Evolutionary conservation across 371 early-diverging fungal genomes (phyloP).

Genomic region (Rhizopus microsporus): DNA sequence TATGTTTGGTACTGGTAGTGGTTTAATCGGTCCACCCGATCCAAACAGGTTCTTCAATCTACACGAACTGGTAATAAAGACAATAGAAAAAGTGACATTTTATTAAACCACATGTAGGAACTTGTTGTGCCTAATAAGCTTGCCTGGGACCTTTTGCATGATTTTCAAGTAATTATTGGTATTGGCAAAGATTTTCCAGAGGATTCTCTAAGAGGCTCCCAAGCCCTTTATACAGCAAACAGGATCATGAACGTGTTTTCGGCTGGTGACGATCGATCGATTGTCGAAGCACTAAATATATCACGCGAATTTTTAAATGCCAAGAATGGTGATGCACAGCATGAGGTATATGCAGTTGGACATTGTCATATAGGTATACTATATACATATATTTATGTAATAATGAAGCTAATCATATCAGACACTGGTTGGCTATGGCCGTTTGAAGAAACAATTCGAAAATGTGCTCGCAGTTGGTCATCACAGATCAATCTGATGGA

Average conservation of each 20-base stretch:
- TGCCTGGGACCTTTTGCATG: conserved; percentile 73
- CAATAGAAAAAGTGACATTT: background rate
- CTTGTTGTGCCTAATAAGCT: conserved; percentile 70
- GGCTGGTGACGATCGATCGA: conserved; percentile 45
- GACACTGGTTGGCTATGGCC: conserved; percentile 80
- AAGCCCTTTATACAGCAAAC: conserved; percentile 85
- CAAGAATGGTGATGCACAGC: conserved; percentile 44
- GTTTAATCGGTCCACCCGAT: conserved; percentile 66
- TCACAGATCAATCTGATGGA: conserved; percentile 83
- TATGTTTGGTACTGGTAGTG: conserved; percentile 77
- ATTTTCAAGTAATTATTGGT: conserved; percentile 79
- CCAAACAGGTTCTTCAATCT: conserved; percentile 56
- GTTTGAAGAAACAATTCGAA: conserved; percentile 91
- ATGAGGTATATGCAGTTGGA: conserved; percentile 35
- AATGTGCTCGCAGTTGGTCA: conserved; percentile 88
- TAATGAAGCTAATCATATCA: conserved; percentile 10
- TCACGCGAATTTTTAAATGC: conserved; percentile 61
- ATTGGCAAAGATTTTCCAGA: conserved; percentile 76
- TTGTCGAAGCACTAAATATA: conserved; percentile 57
- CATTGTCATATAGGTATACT: conserved; percentile 39
- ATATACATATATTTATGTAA: background rate
- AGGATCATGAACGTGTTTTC: conserved; percentile 77
- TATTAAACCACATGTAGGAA: conserved; percentile 32
- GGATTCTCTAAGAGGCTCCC: conserved; percentile 70
- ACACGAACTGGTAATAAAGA: conserved; percentile 35